Base-by-base conservation (phyloP, 2,329 filamentous ascomycete genomes). In the Pyrenophora seminiperda region DNA sequence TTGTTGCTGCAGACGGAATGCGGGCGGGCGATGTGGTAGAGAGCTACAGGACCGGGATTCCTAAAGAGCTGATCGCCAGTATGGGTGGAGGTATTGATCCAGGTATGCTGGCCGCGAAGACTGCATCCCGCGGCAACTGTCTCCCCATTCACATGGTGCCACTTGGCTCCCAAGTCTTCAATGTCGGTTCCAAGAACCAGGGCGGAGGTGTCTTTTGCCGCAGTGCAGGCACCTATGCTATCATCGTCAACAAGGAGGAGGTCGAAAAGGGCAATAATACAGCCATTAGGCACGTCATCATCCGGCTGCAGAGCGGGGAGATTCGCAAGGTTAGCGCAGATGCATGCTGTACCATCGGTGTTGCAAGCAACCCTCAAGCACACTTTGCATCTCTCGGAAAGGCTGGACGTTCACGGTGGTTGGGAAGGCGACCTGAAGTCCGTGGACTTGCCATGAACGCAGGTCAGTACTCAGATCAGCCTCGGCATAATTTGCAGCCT, bases 381-480 rank as follows among this genome's bases (percentile, higher is more conserved):
- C 90, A 96, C 61, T 96, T 95, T 75, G 82, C 85, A 59, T 90
- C 94, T 69, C 82, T 99, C 49, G 95, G 95, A 65, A 99, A 99
- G 79, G 94, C 94, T 64, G 94, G 94, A 70, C 85, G 95, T 66
- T 91, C 88, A 64, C 85, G 94, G 68, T 97, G 91, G 92, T 77
- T 97, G 61, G 94, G 94, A 70, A 96, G 95, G 69, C 83, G 94
- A 62, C 94, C 94, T 13, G 97, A 94, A 0, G 94, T 99, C 36
- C 87, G 95, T 80, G 95, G 94, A 88, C 78, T 97, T 65, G 94
- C 95, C 57, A 99, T 99, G 95, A 99, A 99, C 80, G 91, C 93
- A 73, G 85, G 89, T 90, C 45, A 54, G 61, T 63, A 20, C 47
- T 14, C 4, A 14, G 10, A 19, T 24, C 11, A 29, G n/a, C 22